Percentiles rank a stretch among this genome's conserved stretches.
Conservation (phyloP, 2,329 filamentous ascomycete species). For the Fusarium bulbicola region DNA sequence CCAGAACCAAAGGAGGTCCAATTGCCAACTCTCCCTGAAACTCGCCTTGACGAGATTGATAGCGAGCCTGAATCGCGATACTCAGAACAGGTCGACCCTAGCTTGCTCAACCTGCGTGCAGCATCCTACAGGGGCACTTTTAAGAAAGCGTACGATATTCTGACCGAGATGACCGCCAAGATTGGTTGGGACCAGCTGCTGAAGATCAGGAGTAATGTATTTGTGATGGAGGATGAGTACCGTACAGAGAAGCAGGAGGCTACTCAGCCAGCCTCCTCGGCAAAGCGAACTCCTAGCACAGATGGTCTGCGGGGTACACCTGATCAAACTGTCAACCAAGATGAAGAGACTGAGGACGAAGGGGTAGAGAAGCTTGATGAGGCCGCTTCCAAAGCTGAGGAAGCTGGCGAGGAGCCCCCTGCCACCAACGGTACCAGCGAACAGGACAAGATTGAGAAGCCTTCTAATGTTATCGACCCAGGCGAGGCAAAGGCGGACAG, state of each 20-base stretch:
- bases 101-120: constrained; percentile 84
- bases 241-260: constrained; percentile 82
- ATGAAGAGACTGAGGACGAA: constrained; percentile 49
- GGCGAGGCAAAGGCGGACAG: constrained; percentile 76
- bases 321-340: constrained; percentile 62
- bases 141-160: constrained; percentile 89
- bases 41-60: constrained; percentile 93
- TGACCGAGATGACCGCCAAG: constrained; percentile 95
- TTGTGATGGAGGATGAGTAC: constrained; percentile 99
- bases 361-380: constrained; percentile 46
- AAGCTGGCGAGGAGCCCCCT: constrained; percentile 44
- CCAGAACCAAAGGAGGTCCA: constrained; percentile 90
- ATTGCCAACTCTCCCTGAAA: constrained; percentile 87
- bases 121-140: constrained; percentile 95
- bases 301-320: constrained; percentile 79
- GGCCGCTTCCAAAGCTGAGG: constrained; percentile 35
- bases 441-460: constrained; percentile 72
- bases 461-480: constrained; percentile 79
- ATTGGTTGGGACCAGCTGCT: constrained; percentile 98
- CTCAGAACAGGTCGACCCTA: constrained; percentile 86
- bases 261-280: constrained; percentile 54
- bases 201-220: constrained; percentile 94
- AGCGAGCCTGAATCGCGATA: constrained; percentile 86
- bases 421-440: constrained; percentile 55
- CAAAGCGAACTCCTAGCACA: constrained; percentile 79